Percentiles rank a stretch among this genome's conserved stretches.
Conservation (phyloP, 2,329 filamentous ascomycete species). For the Cladophialophora bantiana region DNA sequence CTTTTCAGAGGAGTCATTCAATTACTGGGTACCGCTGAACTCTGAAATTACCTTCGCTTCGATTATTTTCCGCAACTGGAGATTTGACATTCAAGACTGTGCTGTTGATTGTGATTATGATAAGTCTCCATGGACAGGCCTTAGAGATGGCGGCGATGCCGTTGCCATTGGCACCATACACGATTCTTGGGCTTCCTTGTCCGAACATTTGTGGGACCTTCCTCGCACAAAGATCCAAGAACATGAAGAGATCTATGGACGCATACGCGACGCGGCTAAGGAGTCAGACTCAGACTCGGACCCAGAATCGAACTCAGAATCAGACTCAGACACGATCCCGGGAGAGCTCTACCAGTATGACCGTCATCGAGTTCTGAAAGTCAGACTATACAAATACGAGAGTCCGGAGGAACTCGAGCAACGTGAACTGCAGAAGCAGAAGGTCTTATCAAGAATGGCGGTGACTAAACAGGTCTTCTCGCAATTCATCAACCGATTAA, state of each 20-base stretch:
- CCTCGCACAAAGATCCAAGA: not conserved
- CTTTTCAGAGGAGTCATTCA: constrained; percentile 24
- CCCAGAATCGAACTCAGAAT: not conserved
- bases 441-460: constrained; percentile 40
- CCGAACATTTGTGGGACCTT: not conserved
- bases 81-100: constrained; percentile 13
- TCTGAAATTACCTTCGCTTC: constrained; percentile 35
- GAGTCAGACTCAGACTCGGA: not conserved
- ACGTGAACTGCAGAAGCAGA: constrained; percentile 13
- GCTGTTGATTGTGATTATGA: not conserved
- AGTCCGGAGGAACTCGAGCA: not conserved
- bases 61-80: constrained; percentile 42
- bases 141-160: constrained; percentile 4
- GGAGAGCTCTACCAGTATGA: not conserved
- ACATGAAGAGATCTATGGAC: not conserved
- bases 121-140: not conserved
- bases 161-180: not conserved
- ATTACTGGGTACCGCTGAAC: constrained; percentile 41
- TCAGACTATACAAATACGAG: constrained; percentile 38
- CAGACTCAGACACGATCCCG: not conserved
- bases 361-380: constrained; percentile 25
- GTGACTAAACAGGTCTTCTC: constrained; percentile 50
- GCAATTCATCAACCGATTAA: constrained; percentile 47
- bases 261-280: not conserved
- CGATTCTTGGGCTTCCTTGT: not conserved